Conservation (phyloP, 805 yeast species). For the Saccharomycopsis vini region DNA sequence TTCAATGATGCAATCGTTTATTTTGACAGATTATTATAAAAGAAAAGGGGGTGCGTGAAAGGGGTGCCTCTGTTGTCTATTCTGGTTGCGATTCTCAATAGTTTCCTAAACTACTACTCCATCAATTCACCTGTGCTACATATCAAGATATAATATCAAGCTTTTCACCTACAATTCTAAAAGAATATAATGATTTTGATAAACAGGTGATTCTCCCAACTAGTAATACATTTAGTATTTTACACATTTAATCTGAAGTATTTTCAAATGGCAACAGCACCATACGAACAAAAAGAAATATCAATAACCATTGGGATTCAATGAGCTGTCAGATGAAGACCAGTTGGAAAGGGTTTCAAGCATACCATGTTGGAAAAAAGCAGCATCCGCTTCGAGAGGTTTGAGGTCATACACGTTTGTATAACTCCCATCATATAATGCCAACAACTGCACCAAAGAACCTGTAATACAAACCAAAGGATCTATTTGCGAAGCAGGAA, state of each 20-base stretch:
- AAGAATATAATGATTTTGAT: neutral
- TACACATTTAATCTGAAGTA: too few relatives aligned
- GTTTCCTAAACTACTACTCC: too few relatives aligned
- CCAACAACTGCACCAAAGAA: conserved; percentile 3
- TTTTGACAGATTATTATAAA: too few relatives aligned
- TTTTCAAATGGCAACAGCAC: neutral
- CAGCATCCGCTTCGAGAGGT: conserved; percentile 5
- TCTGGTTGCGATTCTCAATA: too few relatives aligned
- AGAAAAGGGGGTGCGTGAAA: too few relatives aligned
- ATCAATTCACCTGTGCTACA: too few relatives aligned
- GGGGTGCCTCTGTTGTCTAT: too few relatives aligned
- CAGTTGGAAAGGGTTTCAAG: neutral
- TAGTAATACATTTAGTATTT: too few relatives aligned
- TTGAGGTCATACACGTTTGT: conserved; percentile 3
- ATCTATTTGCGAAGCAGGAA: neutral
- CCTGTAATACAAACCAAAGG: neutral
- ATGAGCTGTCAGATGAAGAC: neutral
- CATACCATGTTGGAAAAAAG: conserved; percentile 1
- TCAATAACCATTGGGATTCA: neutral
- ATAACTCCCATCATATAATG: conserved; percentile 4
- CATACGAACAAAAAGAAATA: conserved; percentile 1
- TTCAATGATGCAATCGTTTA: too few relatives aligned
- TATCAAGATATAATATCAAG: too few relatives aligned
- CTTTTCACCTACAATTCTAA: neutral
- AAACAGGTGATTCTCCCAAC: too few relatives aligned